Base-by-base conservation (phyloP, 495 filamentous ascomycete genomes). In the Neurospora sp. region DNA sequence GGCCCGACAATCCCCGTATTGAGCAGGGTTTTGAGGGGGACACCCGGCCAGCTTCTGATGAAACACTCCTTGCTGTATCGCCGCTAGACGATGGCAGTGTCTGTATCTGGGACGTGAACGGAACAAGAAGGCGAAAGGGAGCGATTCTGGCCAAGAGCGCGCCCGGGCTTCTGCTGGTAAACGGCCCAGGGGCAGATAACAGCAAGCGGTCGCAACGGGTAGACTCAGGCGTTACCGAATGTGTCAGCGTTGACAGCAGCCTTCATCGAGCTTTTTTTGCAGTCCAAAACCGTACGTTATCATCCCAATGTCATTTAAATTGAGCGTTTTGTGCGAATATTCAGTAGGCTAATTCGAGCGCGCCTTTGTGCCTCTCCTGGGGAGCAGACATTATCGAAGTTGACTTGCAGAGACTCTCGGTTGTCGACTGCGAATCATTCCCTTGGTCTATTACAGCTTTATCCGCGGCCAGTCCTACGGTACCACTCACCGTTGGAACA, bases 11-110 rank as follows among this genome's bases (percentile, higher is more conserved):
- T 54, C 75, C 75, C 4, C 82, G 83, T 15, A 86, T 89, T 40
- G 86, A 90, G 39, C 54, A 66, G 13, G 54, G 54, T 19, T 34
- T 66, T 31, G 54, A 66, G 28, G 28, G 24, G 48, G 2, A 24
- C 24, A 24, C 24, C 11, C 24, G 48, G 24, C 13, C 54, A 66
- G 54, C 54, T 34, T 15, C 54, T 66, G 73, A 74, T 34, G 77
- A 83, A 62, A 80, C 82, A 0, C 80, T 89, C 42, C 86, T 91
- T 72, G 90, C 92, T 0, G 86, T 96, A 5, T 92, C 92, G 19
- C 93, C 94, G 4, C 80, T 97, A 24, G 93, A 94, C 71, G 92
- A 97, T 79, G 94, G 94, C 15, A 93, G 91, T 75, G 86, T 97
- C 31, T 93, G 91, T 77, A 82, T 97, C 21, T 97, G 94, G 94